Evolutionary conservation across 208 protist species (phyloP).

Genomic region (Hexamita inflata): DNA sequence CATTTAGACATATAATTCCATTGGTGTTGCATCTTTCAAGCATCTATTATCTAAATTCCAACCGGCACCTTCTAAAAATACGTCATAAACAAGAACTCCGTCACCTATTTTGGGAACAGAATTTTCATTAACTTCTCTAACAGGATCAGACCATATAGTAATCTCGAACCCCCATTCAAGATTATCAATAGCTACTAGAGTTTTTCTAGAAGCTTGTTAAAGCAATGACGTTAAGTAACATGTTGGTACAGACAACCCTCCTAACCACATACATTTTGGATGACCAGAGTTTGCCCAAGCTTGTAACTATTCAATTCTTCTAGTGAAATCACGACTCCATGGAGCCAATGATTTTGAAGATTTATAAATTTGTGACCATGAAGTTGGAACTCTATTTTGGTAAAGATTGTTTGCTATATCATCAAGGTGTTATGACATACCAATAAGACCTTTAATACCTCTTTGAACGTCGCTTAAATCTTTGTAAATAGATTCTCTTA

Average conservation of each 20-base stretch:
- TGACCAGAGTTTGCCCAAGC: constrained; percentile 35
- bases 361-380: constrained; percentile 81
- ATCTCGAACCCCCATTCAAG: constrained; percentile 87
- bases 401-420: constrained; percentile 67
- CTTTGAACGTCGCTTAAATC: constrained; percentile 69
- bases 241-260: constrained; percentile 90
- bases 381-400: constrained; percentile 66
- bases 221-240: constrained; percentile 88
- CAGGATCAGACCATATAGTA: constrained; percentile 61
- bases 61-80: constrained; percentile 83
- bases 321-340: constrained; percentile 79
- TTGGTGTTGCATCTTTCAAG: constrained; percentile 75
- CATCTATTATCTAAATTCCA: constrained; percentile 69
- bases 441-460: constrained; percentile 82
- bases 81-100: constrained; percentile 78
- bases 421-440: constrained; percentile 86
- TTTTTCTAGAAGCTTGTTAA: constrained; percentile 69
- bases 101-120: constrained; percentile 58
- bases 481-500: constrained; percentile 67
- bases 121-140: constrained; percentile 56
- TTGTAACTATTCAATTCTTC: constrained; percentile 61
- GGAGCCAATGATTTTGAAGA: constrained; percentile 79
- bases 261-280: constrained; percentile 84
- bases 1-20: constrained; percentile 81
- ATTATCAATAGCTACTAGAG: constrained; percentile 76